phyloP scores from a whole-genome alignment of 2,329 filamentous ascomycete species.

The Celoporthe dispersa region DNA sequence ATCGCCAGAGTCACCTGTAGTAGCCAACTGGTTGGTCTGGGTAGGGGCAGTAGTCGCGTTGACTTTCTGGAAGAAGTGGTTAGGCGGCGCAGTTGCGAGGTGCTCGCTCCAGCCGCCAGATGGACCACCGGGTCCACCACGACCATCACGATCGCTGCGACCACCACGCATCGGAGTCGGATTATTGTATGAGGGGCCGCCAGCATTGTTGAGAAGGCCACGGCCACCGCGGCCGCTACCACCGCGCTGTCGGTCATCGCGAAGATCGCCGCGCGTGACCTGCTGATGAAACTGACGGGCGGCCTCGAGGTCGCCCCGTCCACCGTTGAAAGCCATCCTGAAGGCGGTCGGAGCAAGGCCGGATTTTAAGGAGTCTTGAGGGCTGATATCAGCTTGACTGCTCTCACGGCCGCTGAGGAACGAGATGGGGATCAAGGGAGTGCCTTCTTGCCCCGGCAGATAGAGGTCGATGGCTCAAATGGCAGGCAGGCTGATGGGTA shows the following conservation, averaged over 20 bases:
- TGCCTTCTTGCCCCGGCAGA: neutral
- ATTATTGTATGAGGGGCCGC: neutral
- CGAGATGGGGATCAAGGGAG: neutral
- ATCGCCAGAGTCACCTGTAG: neutral
- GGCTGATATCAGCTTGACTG: neutral
- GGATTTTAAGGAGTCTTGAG: neutral
- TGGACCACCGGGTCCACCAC: neutral
- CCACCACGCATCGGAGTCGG: neutral
- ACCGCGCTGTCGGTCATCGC: neutral
- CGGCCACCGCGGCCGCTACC: neutral
- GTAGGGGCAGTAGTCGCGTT: neutral
- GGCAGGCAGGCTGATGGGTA: neutral
- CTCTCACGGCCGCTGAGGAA: neutral
- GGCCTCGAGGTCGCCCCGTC: conserved; percentile 7
- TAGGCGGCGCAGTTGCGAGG: neutral
- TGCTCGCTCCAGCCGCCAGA: too few relatives aligned
- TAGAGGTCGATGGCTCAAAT: neutral
- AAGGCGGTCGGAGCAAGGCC: neutral
- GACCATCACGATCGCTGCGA: neutral
- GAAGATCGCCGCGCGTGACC: neutral
- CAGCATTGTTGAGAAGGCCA: neutral
- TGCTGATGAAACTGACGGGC: neutral
- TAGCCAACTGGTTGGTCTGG: neutral
- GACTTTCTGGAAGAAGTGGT: neutral
- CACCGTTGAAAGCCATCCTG: neutral